Percentiles rank a stretch among this genome's conserved stretches.
Evolutionary conservation across 768 basidiomycete genomes (phyloP).

Genomic region (Mycena belliarum): DNA sequence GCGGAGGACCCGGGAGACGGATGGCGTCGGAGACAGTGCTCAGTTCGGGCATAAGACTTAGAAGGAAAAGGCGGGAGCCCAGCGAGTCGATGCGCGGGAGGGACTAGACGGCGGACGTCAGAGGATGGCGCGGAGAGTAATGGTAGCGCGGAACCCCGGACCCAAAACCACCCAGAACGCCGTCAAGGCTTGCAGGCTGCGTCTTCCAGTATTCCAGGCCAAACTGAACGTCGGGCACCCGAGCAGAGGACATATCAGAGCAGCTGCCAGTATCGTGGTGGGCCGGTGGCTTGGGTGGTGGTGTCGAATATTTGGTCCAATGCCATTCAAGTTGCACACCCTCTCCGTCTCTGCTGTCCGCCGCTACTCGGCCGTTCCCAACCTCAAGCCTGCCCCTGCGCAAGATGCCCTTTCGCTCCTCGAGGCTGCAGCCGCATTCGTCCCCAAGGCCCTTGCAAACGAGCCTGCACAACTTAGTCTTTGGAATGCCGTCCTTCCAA

Average conservation of each 20-base stretch:
- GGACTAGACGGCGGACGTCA: conserved; percentile 46
- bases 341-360: too few relatives aligned
- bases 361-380: conserved; percentile 6
- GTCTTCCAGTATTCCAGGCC: conserved; percentile 87
- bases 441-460: conserved; percentile 6
- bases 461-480: conserved; percentile 1
- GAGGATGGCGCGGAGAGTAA: conserved; percentile 15
- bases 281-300: too few relatives aligned
- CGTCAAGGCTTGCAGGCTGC: conserved; percentile 81
- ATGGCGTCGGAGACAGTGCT: conserved; percentile 76
- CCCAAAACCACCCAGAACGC: conserved; percentile 75
- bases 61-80: conserved; percentile 85
- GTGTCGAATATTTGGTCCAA: too few relatives aligned
- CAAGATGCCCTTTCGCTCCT: conserved; percentile 6
- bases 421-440: conserved; percentile 8
- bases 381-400: conserved; percentile 8
- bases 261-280: too few relatives aligned
- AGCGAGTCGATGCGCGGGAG: conserved; percentile 90
- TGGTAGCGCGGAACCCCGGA: conserved; percentile 44
- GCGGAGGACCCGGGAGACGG: conserved; percentile 42
- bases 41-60: conserved; percentile 79
- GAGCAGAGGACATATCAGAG: background rate
- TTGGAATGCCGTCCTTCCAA: conserved; percentile 10
- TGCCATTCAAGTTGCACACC: too few relatives aligned
- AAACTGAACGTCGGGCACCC: conserved; percentile 60